Evolutionary conservation across 306 rosid genomes (phyloP).

Genomic region (Prunus salicina): DNA sequence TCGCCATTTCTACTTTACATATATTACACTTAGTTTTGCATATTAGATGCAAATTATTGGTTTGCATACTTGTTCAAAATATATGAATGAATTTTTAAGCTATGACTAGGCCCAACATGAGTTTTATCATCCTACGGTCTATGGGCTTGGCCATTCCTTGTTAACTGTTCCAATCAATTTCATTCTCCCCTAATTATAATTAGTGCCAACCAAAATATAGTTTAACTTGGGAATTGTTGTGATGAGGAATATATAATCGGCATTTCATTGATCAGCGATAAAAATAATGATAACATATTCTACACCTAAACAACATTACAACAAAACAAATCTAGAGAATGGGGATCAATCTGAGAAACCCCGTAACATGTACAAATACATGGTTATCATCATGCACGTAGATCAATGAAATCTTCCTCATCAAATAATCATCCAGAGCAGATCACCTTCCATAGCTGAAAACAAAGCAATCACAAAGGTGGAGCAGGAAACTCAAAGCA

Average conservation of each 20-base stretch:
- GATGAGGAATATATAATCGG: background rate
- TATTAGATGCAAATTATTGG: no score
- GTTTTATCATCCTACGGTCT: no score
- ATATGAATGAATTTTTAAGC: no score
- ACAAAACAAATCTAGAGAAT: background rate
- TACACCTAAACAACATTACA: slow-evolving; percentile 17
- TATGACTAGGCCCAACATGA: no score
- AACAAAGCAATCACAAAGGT: slow-evolving; percentile 6
- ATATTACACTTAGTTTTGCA: no score
- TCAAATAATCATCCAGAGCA: slow-evolving; percentile 7
- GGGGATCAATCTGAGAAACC: slow-evolving; percentile 33
- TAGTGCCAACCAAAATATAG: background rate
- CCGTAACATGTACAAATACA: slow-evolving; percentile 24
- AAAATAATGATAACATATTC: slow-evolving; percentile 20
- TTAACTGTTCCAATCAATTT: no score
- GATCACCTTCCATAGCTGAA: slow-evolving; percentile 14
- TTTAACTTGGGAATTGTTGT: no score
- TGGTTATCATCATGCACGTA: slow-evolving; percentile 9
- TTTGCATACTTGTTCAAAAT: no score
- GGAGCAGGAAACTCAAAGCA: slow-evolving; percentile 8
- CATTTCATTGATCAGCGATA: slow-evolving; percentile 6
- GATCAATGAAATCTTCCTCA: slow-evolving; percentile 15
- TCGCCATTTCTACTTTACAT: no score
- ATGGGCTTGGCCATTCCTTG: no score
- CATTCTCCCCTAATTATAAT: no score